These are phyloP conservation scores for Buddleja alternifolia DNA, from an alignment of 257 asterid species.

Conservation along the genomic window DNA sequence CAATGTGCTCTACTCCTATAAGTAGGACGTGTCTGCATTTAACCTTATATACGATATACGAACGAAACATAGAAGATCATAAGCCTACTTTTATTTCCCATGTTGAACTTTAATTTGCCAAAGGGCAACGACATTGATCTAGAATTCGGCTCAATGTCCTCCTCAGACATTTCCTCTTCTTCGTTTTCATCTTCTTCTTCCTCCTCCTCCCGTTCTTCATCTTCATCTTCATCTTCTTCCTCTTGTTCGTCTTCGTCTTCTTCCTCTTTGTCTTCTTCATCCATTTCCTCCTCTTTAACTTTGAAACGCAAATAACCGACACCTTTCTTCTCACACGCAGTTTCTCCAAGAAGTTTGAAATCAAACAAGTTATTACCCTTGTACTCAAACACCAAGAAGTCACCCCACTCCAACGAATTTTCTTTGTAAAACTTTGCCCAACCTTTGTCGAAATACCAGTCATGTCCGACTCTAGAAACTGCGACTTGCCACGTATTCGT, in stretches of 20 bases:
- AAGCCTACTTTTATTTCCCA: no score
- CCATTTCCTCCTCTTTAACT: constrained; percentile 6
- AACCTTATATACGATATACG: no score
- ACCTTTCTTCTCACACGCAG: constrained; percentile 22
- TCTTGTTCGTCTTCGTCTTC: not conserved
- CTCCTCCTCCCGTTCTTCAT: not conserved
- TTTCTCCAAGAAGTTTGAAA: constrained; percentile 7
- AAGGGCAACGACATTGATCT: no score
- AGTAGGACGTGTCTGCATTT: no score
- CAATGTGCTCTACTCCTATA: no score
- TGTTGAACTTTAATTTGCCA: no score
- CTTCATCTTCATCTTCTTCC: not conserved
- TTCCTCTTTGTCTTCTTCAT: not conserved
- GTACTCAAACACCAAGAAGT: constrained; percentile 20
- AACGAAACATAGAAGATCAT: no score
- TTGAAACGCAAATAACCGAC: not conserved
- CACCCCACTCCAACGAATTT: not conserved
- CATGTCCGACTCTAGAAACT: constrained; percentile 11
- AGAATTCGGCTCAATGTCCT: not conserved
- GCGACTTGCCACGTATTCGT: constrained; percentile 21
- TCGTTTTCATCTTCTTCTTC: not conserved
- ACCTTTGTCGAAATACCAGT: constrained; percentile 27
- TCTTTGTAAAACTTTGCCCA: constrained; percentile 35
- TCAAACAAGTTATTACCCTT: constrained; percentile 10
- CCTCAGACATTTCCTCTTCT: not conserved